These are phyloP conservation scores for Hansenula sp. DNA, from an alignment of 1,139 yeast species.

Conservation along the genomic window DNA sequence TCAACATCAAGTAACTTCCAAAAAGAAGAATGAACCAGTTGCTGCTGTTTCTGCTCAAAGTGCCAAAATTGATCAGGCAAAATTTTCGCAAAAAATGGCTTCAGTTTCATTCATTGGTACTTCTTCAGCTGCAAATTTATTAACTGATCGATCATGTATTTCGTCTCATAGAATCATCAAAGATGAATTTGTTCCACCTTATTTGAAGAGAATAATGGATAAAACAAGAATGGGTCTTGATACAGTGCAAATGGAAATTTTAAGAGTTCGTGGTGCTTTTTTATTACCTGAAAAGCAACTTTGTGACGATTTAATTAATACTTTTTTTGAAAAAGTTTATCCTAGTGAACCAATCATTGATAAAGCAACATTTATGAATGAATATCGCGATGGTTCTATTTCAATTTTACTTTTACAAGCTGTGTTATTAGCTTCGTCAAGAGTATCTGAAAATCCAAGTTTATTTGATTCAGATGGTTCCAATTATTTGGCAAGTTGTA, in stretches of 20 bases:
- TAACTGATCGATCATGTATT: constrained; percentile 24
- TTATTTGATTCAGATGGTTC: constrained; percentile 56
- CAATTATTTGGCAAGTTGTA: constrained; percentile 53
- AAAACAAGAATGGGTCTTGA: constrained; percentile 31
- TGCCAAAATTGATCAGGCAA: constrained; percentile 20
- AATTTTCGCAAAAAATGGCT: constrained; percentile 11
- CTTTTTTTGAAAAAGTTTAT: constrained; percentile 65
- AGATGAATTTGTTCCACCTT: constrained; percentile 26
- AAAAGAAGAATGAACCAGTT: constrained; percentile 18
- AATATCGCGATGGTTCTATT: constrained; percentile 61
- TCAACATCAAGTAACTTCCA: constrained; percentile 2
- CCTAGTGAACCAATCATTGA: constrained; percentile 73
- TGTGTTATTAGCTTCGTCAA: constrained; percentile 65
- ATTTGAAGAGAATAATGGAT: constrained; percentile 29
- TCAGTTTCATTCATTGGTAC: constrained; percentile 19
- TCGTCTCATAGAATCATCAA: constrained; percentile 26
- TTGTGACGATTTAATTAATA: constrained; percentile 57
- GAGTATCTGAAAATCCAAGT: constrained; percentile 55
- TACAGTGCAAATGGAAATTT: constrained; percentile 64
- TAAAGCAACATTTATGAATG: constrained; percentile 56
- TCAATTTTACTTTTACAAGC: constrained; percentile 67
- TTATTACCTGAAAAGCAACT: constrained; percentile 59
- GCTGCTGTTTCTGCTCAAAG: constrained; percentile 24
- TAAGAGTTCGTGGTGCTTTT: constrained; percentile 71
- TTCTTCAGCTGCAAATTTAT: constrained; percentile 28